phyloP scores from a whole-genome alignment of 768 basidiomycete genomes.

The Cystobasidium onofrii region DNA sequence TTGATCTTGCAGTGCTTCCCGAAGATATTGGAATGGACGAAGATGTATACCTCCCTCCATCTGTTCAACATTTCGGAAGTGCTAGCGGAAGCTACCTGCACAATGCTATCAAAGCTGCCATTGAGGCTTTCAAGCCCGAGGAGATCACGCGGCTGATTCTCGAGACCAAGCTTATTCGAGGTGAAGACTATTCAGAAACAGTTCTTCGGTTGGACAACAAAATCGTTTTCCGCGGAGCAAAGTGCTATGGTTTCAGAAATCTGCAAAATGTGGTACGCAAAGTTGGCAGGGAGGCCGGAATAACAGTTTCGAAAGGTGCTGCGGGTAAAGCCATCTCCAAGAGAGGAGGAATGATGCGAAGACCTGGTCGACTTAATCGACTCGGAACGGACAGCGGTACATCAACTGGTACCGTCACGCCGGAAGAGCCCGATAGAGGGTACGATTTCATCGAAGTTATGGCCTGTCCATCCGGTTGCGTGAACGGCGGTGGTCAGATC shows the following conservation, averaged over 20 bases:
- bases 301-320: constrained; percentile 64
- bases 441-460: constrained; percentile 96
- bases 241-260: constrained; percentile 95
- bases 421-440: constrained; percentile 40
- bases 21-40: neutral
- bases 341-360: constrained; percentile 31
- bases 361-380: neutral
- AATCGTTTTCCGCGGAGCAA: constrained; percentile 80
- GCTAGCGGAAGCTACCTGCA: constrained; percentile 90
- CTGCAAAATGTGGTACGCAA: constrained; percentile 92
- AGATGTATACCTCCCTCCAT: constrained; percentile 29
- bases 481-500: constrained; percentile 91
- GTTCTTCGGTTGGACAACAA: constrained; percentile 49
- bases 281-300: constrained; percentile 73
- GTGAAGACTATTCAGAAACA: constrained; percentile 47
- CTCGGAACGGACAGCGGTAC: neutral
- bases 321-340: constrained; percentile 51
- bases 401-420: constrained; percentile 23
- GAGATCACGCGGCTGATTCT: constrained; percentile 35
- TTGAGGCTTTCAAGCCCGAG: constrained; percentile 41
- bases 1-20: constrained; percentile 54
- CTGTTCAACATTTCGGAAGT: constrained; percentile 61
- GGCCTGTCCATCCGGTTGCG: constrained; percentile 96
- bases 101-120: constrained; percentile 58
- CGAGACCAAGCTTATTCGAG: constrained; percentile 42